Evolutionary conservation across 2,329 filamentous ascomycete species (phyloP).

Genomic region (Clarireedia monteithiana): DNA sequence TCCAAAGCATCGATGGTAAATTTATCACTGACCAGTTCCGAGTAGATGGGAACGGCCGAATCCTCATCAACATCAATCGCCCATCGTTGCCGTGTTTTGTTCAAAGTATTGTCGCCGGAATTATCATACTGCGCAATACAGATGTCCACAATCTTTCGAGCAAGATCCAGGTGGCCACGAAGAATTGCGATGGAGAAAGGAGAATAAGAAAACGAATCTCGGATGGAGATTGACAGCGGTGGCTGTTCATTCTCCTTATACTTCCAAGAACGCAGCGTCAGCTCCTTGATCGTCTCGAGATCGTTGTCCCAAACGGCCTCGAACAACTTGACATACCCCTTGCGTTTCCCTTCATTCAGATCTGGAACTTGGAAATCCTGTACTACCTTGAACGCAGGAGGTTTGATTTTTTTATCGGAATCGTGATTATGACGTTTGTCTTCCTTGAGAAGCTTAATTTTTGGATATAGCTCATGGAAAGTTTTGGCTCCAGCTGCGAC

Average conservation of each 20-base stretch:
- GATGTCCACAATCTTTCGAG: slow-evolving; percentile 62
- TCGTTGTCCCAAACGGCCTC: slow-evolving; percentile 70
- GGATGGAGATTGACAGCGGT: slow-evolving; percentile 56
- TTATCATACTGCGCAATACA: slow-evolving; percentile 59
- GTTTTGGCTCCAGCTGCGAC: slow-evolving; percentile 55
- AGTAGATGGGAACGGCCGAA: slow-evolving; percentile 35
- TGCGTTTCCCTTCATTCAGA: slow-evolving; percentile 44
- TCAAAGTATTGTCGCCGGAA: slow-evolving; percentile 28
- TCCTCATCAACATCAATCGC: slow-evolving; percentile 39
- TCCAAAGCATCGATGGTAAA: slow-evolving; percentile 74
- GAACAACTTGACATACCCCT: slow-evolving; percentile 60
- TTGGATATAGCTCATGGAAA: slow-evolving; percentile 56
- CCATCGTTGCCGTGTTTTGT: slow-evolving; percentile 25
- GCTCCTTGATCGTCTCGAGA: slow-evolving; percentile 52
- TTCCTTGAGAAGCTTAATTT: slow-evolving; percentile 26
- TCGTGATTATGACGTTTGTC: background rate
- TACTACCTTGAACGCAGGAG: slow-evolving; percentile 15
- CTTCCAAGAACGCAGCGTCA: slow-evolving; percentile 54
- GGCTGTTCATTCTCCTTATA: slow-evolving; percentile 40
- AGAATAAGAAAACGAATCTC: slow-evolving; percentile 36
- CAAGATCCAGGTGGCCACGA: slow-evolving; percentile 55
- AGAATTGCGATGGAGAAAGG: slow-evolving; percentile 64
- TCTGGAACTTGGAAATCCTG: slow-evolving; percentile 26
- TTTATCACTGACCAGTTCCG: slow-evolving; percentile 52
- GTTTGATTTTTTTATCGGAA: background rate